phyloP scores from a whole-genome alignment of 768 basidiomycete genomes.

The Roridomyces roridus region DNA sequence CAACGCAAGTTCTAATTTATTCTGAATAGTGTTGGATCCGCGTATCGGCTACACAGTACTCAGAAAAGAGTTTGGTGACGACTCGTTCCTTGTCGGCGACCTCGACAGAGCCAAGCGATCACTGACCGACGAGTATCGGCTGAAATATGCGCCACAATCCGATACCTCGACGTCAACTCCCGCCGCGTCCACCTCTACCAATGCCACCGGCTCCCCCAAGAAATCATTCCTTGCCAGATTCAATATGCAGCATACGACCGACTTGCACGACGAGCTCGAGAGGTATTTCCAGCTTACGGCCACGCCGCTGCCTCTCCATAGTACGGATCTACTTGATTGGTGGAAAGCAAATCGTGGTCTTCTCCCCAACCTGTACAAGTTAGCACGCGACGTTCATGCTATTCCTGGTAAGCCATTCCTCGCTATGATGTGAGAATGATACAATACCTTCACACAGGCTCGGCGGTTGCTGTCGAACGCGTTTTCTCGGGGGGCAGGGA shows the following conservation, averaged over 20 bases:
- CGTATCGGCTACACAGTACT: conserved; percentile 34
- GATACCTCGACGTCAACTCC: too few species aligned
- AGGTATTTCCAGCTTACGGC: not conserved
- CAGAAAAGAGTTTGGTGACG: conserved; percentile 26
- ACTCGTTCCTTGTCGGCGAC: conserved; percentile 27
- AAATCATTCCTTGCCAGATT: too few species aligned
- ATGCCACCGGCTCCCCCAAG: too few species aligned
- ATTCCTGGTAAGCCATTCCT: conserved; percentile 6
- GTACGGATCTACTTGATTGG: not conserved
- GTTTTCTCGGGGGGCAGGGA: not conserved
- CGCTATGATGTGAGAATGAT: not conserved
- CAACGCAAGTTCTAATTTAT: not conserved
- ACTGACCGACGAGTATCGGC: too few species aligned
- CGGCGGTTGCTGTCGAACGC: conserved; percentile 6
- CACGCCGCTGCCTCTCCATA: not conserved
- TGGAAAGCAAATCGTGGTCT: not conserved
- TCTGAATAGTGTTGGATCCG: conserved; percentile 37
- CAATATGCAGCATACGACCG: too few species aligned
- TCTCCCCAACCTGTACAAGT: conserved; percentile 5
- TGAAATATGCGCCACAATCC: too few species aligned
- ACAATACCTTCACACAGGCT: not conserved
- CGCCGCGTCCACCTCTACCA: too few species aligned
- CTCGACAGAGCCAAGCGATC: too few species aligned
- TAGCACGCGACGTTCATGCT: conserved; percentile 14
- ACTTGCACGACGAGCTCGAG: not conserved